Base-by-base conservation (phyloP, 2,329 filamentous ascomycete species). In the Sarocladium strictum region DNA sequence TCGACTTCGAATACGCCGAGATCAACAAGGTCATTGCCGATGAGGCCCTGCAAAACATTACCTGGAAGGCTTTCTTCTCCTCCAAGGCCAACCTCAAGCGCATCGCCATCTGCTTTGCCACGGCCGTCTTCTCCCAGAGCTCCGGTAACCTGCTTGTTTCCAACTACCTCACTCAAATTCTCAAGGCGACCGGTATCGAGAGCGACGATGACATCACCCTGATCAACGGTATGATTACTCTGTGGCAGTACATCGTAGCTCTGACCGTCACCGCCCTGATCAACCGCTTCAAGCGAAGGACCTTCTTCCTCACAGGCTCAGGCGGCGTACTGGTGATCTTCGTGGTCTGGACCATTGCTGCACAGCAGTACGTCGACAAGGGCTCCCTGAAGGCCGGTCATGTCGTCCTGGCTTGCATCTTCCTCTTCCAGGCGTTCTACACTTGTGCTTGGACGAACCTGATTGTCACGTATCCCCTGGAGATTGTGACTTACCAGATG, bases 1-100 rank as follows among this genome's bases (percentile, higher is more conserved):
- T 80, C 14, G 64, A 71, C 11, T 69, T 75, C 21, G 77, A 80
- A 58, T 72, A 70, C 45, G 66, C 72, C 9, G 77, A 81, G 61
- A 80, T 81, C 54, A 72, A 73, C 56, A 67, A 76, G 54, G 73
- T 72, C 15, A 70, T 79, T 52, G 64, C 61, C 19, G 67, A 75
- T 35, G 77, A 80, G 56, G 21, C 6, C 4, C 26, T 19, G 59
- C 62, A 67, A 26, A 73, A 73, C 54, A 72, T 70, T 56, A 69
- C 68, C 0, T 77, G 73, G 73, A 63, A 61, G 27, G 72, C 69
- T 19, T 69, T 76, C 40, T 68, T 76, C 58, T 68, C 66, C 0
- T 70, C 70, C 0, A 57, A 56, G 0, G 63, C 69, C 2, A 76
- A 75, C 32, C 54, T 70, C 32, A 74, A 73, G 59, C 65, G 73